These are phyloP conservation scores for Diaporthe destruens DNA, from an alignment of 2,329 filamentous ascomycete species.

Conservation along the genomic window DNA sequence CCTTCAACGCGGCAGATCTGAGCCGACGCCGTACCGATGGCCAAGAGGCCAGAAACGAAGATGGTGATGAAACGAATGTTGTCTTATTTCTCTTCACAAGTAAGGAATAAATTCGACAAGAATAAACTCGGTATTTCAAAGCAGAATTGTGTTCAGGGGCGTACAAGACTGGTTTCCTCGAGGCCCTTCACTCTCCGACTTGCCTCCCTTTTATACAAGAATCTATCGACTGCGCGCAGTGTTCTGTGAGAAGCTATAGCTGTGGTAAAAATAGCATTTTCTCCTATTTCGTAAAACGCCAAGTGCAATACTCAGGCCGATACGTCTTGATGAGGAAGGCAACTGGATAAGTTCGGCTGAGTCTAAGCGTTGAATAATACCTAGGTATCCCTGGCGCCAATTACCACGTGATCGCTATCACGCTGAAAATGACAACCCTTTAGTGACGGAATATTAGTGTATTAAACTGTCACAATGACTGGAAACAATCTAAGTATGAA, in stretches of 20 bases:
- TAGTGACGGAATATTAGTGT: constrained; percentile 5
- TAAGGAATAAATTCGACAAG: neutral
- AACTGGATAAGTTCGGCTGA: constrained; percentile 9
- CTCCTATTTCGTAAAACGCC: constrained; percentile 10
- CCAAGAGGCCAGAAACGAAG: neutral
- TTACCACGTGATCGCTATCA: too few relatives aligned
- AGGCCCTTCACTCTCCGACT: neutral
- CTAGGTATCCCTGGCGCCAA: neutral
- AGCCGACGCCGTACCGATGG: neutral
- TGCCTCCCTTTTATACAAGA: neutral
- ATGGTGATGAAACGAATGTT: neutral
- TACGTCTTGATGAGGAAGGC: constrained; percentile 12
- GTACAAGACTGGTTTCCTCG: neutral
- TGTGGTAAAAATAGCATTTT: neutral
- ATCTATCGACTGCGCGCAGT: neutral
- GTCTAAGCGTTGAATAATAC: neutral
- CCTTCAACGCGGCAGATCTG: neutral
- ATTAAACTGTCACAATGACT: constrained; percentile 1
- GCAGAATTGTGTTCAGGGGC: neutral
- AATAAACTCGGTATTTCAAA: neutral
- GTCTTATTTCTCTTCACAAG: neutral
- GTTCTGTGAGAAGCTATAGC: neutral
- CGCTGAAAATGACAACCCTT: neutral
- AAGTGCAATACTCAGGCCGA: neutral
- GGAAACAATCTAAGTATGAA: neutral